phyloP scores from a whole-genome alignment of 2,329 filamentous ascomycete genomes.

The Fusarium sp. region DNA sequence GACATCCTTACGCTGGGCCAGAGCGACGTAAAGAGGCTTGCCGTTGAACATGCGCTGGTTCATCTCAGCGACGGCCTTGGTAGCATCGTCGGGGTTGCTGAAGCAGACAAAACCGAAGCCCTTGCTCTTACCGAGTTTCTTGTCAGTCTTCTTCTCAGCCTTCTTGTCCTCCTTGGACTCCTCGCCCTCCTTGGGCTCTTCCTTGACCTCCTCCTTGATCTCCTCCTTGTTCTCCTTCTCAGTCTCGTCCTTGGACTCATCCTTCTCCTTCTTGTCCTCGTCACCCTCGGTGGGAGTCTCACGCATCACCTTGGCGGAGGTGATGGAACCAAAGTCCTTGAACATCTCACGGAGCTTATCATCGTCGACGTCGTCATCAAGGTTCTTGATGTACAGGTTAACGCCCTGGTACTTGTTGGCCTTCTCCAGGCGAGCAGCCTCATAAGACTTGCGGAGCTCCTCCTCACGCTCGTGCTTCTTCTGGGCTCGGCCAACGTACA shows the following conservation, averaged over 20 bases:
- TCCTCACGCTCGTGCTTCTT: conserved; percentile 99
- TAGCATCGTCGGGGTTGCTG: conserved; percentile 98
- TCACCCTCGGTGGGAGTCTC: conserved; percentile 72
- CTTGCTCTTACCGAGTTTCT: conserved; percentile 96
- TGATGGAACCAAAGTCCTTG: conserved; percentile 90
- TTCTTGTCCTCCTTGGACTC: conserved; percentile 66
- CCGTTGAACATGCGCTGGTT: conserved; percentile 98
- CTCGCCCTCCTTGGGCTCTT: conserved; percentile 60
- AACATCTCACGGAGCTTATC: conserved; percentile 98
- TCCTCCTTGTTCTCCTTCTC: conserved; percentile 60
- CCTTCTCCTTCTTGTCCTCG: conserved; percentile 65
- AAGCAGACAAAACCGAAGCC: conserved; percentile 99
- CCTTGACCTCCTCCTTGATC: conserved; percentile 61
- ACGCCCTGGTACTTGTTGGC: conserved; percentile 99
- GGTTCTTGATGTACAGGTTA: conserved; percentile 99
- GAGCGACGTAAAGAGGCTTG: conserved; percentile 97
- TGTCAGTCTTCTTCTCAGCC: conserved; percentile 67
- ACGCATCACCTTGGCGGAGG: conserved; percentile 99
- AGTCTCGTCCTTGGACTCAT: conserved; percentile 60
- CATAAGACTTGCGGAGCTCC: conserved; percentile 98
- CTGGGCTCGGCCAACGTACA: conserved; percentile 98
- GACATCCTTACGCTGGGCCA: conserved; percentile 99
- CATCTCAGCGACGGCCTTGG: conserved; percentile 99
- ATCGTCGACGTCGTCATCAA: conserved; percentile 96
- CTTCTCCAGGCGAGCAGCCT: conserved; percentile 97